Evolutionary conservation across 2,329 filamentous ascomycete genomes (phyloP).

Genomic region (Lachnellula cervina): DNA sequence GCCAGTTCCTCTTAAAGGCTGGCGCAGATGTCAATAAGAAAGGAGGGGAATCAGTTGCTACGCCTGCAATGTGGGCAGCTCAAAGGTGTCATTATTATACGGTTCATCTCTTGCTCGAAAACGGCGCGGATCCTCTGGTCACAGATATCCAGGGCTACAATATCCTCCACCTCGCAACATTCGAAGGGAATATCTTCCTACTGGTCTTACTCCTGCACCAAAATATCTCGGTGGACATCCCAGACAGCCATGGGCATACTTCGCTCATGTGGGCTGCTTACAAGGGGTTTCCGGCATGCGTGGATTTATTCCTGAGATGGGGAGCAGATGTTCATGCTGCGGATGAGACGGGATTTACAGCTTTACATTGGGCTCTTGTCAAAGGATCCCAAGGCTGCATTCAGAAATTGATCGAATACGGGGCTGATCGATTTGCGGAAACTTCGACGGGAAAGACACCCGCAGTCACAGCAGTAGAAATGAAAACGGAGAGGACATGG

Average conservation of each 20-base stretch:
- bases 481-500: conserved; percentile 82
- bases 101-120: conserved; percentile 83
- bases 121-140: conserved; percentile 87
- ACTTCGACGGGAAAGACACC: conserved; percentile 90
- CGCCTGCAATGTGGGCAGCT: conserved; percentile 93
- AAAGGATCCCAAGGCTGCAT: conserved; percentile 88
- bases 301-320: conserved; percentile 90
- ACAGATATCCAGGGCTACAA: conserved; percentile 97
- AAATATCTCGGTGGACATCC: conserved; percentile 87
- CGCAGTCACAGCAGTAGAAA: conserved; percentile 76
- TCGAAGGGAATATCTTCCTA: conserved; percentile 91
- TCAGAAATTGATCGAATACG: conserved; percentile 92
- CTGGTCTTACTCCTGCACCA: conserved; percentile 88
- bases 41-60: conserved; percentile 91
- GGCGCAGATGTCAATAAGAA: conserved; percentile 85
- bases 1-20: conserved; percentile 82
- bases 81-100: conserved; percentile 96
- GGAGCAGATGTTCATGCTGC: conserved; percentile 87
- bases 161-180: conserved; percentile 91
- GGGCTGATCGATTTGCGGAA: conserved; percentile 85
- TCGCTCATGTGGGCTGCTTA: conserved; percentile 98
- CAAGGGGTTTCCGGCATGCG: conserved; percentile 89
- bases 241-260: conserved; percentile 87
- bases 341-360: conserved; percentile 91
- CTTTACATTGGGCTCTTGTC: conserved; percentile 92